These are phyloP conservation scores for Sophora flavescens DNA, from an alignment of 306 rosid species.

Conservation along the genomic window DNA sequence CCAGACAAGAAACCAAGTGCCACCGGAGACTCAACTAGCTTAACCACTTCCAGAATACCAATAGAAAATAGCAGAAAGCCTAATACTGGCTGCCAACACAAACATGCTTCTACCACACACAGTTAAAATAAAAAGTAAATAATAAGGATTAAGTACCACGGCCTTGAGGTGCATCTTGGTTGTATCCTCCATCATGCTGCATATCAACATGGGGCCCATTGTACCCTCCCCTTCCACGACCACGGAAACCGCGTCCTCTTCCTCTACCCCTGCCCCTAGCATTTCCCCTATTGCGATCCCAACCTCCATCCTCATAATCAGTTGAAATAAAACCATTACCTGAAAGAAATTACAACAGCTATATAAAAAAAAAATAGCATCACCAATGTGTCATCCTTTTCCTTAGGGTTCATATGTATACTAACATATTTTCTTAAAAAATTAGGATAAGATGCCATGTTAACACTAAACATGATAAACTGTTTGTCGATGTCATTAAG, in stretches of 20 bases:
- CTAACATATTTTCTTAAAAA: background rate
- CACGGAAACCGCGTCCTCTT: constrained; percentile 79
- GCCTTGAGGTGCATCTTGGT: constrained; percentile 76
- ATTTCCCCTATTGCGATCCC: constrained; percentile 68
- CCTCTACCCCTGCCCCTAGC: constrained; percentile 89
- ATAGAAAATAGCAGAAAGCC: background rate
- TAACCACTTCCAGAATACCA: constrained; percentile 10
- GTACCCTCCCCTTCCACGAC: constrained; percentile 96
- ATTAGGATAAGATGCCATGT: background rate
- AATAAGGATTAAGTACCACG: constrained; percentile 60
- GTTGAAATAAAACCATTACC: constrained; percentile 71
- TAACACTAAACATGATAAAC: background rate
- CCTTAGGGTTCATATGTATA: background rate
- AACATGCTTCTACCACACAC: background rate
- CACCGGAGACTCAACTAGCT: background rate
- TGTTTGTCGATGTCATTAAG: background rate
- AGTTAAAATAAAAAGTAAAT: background rate
- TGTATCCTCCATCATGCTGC: constrained; percentile 82
- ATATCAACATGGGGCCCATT: constrained; percentile 61
- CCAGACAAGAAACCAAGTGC: background rate
- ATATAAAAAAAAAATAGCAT: constrained; percentile 15
- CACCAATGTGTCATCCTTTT: background rate
- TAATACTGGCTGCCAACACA: background rate
- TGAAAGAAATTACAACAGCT: constrained; percentile 45
- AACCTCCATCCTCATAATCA: constrained; percentile 87